Evolutionary conservation across 2,329 filamentous ascomycete species (phyloP), one percentile per base, ranked within the genome.

Genomic region (Sporothrix brunneoviolacea): DNA sequence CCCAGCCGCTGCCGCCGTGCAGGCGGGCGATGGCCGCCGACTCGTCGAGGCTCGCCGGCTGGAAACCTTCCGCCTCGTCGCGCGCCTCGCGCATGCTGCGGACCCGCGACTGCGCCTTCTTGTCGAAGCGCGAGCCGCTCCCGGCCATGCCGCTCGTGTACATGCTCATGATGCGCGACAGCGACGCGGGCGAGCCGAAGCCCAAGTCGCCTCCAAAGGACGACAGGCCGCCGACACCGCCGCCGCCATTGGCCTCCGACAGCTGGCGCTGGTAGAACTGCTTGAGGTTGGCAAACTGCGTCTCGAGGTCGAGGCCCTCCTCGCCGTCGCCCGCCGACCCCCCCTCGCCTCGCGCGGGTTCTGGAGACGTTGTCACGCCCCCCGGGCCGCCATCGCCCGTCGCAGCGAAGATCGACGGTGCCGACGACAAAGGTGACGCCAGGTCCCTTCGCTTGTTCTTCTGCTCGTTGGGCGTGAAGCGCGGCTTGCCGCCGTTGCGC

Each of bases 101-200:
- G 0, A 82, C 75, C 57, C 85, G 88, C 12, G 78, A 74, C 61
- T 85, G 83, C 10, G 78, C 70, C 60, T 85, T 83, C 59, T 85
- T 84, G 60, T 74, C 77, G 50, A 75, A 75, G 58, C 79, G 73
- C 48, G 73, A 77, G 56, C 74, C 80, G 49, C 80, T 77, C 15
- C 51, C 49, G 18, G 46, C 36, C 27, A 54, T 33, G 0, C 56
- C 55, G 24, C 46, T 48, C 10, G 87, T 88, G 68, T 96, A 96
- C 22, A 96, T 73, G 55, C 82, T 91, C 88, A 96, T 94, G 61
- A 97, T 93, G 28, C 91, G 83, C 22, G 87, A 84, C 48, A 96
- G 71, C 9, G 89, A 87, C 5, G 82, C 86, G 0, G 91, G 91
- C 0, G 91, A 95, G 19, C 77, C 78, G 48, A 86, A 79, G 2